These are phyloP conservation scores for Magnusiomyces fungicola DNA, from an alignment of 1,139 yeast species.

Conservation along the genomic window DNA sequence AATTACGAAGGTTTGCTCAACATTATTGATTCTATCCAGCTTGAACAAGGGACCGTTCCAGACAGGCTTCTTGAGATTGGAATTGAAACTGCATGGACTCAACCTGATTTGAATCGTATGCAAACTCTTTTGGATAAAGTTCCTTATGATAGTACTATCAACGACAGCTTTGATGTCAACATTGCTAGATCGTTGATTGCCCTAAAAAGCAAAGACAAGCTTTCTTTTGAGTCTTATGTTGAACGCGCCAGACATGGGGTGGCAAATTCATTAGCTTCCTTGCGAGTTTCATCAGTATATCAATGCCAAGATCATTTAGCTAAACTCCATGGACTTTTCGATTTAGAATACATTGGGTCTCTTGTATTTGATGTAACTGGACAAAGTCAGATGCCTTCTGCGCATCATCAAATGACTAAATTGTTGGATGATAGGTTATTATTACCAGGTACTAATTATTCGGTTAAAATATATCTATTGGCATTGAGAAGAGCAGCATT, in stretches of 20 bases:
- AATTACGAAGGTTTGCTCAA: conserved; percentile 44
- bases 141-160: conserved; percentile 24
- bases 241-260: conserved; percentile 48
- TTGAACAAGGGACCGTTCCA: conserved; percentile 13
- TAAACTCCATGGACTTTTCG: conserved; percentile 66
- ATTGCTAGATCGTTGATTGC: conserved; percentile 54
- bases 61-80: conserved; percentile 46
- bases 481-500: conserved; percentile 42
- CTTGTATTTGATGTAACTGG: background rate
- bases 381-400: conserved; percentile 16
- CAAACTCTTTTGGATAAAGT: conserved; percentile 48
- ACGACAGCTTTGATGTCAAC: conserved; percentile 48
- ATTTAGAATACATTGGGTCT: conserved; percentile 38
- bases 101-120: conserved; percentile 49
- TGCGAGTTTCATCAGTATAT: conserved; percentile 55
- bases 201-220: conserved; percentile 33
- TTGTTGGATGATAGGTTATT: conserved; percentile 30
- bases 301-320: conserved; percentile 51
- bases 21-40: conserved; percentile 19
- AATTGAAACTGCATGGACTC: conserved; percentile 62
- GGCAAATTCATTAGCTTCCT: conserved; percentile 55
- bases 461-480: conserved; percentile 32
- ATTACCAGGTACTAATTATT: conserved; percentile 31
- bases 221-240: conserved; percentile 37
- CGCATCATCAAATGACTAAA: conserved; percentile 21